Percentiles rank a stretch among this genome's conserved stretches.
phyloP scores from a whole-genome alignment of 2,329 filamentous ascomycete species.

The Phialophora tarda region DNA sequence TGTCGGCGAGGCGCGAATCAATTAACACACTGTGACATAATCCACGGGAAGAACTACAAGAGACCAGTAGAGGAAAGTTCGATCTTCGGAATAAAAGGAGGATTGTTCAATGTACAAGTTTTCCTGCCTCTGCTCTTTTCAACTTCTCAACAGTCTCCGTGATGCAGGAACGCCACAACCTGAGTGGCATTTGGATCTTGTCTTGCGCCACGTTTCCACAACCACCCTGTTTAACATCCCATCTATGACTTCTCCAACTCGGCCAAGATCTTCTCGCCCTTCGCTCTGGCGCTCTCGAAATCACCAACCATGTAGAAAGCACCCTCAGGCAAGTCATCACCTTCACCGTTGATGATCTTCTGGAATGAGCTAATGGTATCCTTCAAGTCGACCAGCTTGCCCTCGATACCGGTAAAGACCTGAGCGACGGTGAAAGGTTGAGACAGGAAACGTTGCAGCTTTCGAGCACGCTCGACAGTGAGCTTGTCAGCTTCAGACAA shows the following conservation, averaged over 20 bases:
- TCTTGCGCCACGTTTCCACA: not conserved
- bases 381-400: conserved; percentile 96
- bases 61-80: conserved; percentile 10
- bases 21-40: too few species aligned
- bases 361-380: conserved; percentile 98
- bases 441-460: conserved; percentile 99
- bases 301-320: conserved; percentile 98
- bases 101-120: conserved; percentile 24
- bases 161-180: not conserved
- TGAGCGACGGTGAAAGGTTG: conserved; percentile 94
- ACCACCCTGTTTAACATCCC: conserved; percentile 20
- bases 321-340: conserved; percentile 92
- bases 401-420: conserved; percentile 81
- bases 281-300: conserved; percentile 86
- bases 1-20: not conserved
- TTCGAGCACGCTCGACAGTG: conserved; percentile 99
- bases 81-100: conserved; percentile 21
- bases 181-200: not conserved
- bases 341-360: conserved; percentile 92
- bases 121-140: conserved; percentile 7
- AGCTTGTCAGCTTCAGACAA: conserved; percentile 99
- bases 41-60: not conserved
- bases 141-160: conserved; percentile 8
- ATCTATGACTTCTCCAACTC: conserved; percentile 74
- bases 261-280: conserved; percentile 99